These are phyloP conservation scores for Larix kaempferi DNA, from an alignment of 75 land plant species.

Conservation along the genomic window DNA sequence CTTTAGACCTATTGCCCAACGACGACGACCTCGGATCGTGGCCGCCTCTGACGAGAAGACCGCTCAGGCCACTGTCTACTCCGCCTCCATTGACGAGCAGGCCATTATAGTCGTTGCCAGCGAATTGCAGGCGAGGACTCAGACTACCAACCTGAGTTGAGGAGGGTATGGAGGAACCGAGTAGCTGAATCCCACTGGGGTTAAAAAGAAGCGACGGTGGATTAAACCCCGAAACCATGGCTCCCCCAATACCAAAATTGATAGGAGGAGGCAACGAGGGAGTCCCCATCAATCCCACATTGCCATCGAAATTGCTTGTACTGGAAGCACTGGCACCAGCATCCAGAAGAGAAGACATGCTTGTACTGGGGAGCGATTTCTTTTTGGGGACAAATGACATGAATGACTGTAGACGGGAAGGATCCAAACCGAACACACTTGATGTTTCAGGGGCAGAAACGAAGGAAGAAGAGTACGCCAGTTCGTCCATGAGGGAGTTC, in stretches of 20 bases:
- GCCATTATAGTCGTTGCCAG: not conserved
- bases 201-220: constrained; percentile 17
- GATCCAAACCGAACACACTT: not conserved
- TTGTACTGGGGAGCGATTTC: not conserved
- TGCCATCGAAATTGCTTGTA: not conserved
- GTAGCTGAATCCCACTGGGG: not conserved
- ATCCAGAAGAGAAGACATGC: not conserved
- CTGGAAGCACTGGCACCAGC: not conserved
- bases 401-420: not conserved
- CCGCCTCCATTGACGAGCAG: not conserved
- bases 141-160: not conserved
- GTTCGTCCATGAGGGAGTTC: constrained; percentile 2
- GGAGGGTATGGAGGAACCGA: too few relatives aligned
- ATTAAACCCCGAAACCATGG: constrained; percentile 26
- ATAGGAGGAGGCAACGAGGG: not conserved
- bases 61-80: not conserved
- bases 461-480: not conserved
- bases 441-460: not conserved
- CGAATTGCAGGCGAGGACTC: constrained; percentile 4
- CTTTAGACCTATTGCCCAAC: too few relatives aligned
- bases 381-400: constrained; percentile 7
- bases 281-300: constrained; percentile 5
- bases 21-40: too few relatives aligned
- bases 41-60: not conserved
- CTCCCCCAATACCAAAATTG: constrained; percentile 7